Base-by-base conservation (phyloP, 2,329 filamentous ascomycete genomes). In the Pezicula rhizophila region DNA sequence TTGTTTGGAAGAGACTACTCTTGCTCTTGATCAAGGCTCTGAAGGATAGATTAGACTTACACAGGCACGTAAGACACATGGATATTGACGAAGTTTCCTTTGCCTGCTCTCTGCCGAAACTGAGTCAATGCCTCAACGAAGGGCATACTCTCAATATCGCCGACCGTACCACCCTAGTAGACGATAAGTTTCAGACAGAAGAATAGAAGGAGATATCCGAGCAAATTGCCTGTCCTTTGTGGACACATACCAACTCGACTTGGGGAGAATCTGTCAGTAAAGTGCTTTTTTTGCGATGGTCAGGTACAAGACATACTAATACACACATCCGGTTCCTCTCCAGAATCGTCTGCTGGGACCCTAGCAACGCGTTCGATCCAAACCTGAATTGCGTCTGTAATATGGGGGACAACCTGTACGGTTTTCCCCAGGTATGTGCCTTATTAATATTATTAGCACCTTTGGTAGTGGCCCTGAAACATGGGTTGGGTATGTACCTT, bases 301-400 rank as follows among this genome's bases (percentile, higher is more conserved):
- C 18, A 37, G 39, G 15, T 28, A 38, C 40, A 43, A 35, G 33
- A 68, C 76, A 82, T 83, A 66, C 88, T 87, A 52, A 97, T 92
- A 68, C 92, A 97, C 51, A 96, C 87, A 70, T 97, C 92, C 0
- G 93, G 92, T 68, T 84, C 79, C 62, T 85, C 80, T 8, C 80
- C 80, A 2, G 88, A 88, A 58, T 92, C 87, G 63, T 97, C 92
- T 3, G 95, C 89, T 0, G 91, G 87, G 38, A 93, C 84, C 62
- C 77, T 82, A 26, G 92, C 85, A 11, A 97, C 92, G 23, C 87
- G 79, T 70, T 90, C 82, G 55, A 97, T 89, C 87, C 89, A 95
- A 52, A 95, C 87, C 68, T 95, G 87, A 61, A 96, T 95, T 17
- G 85, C 88, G 63, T 95, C 83, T 48, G 90, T 96, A 58, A 97